phyloP scores from a whole-genome alignment of 164 flowering plant genomes.

The Aristolochia contorta region DNA sequence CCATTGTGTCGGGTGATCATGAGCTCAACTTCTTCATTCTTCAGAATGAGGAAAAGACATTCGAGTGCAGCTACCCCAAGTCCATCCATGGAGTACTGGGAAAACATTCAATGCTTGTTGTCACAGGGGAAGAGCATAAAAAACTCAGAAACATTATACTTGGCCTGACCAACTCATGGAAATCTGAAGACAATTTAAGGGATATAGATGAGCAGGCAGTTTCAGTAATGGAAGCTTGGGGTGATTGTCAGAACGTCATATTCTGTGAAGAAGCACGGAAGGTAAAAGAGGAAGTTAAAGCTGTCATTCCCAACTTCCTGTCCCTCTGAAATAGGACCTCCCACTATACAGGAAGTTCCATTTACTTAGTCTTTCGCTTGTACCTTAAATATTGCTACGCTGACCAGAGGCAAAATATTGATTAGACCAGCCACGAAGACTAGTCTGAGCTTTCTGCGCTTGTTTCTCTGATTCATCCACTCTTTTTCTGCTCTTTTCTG shows the following conservation, averaged over 20 bases:
- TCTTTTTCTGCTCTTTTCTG: not conserved
- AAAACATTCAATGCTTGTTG: conserved; percentile 39
- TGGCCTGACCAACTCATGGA: conserved; percentile 29
- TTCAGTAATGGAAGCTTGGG: conserved; percentile 47
- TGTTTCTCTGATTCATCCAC: too few relatives aligned
- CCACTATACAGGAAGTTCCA: not conserved
- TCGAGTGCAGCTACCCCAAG: conserved; percentile 58
- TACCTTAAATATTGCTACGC: not conserved
- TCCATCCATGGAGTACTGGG: conserved; percentile 66
- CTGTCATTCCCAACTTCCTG: not conserved
- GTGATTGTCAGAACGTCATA: conserved; percentile 17
- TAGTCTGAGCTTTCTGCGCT: too few relatives aligned
- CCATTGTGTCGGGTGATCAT: conserved; percentile 73
- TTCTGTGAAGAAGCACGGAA: conserved; percentile 47
- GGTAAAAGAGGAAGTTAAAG: conserved; percentile 16
- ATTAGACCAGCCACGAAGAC: too few relatives aligned
- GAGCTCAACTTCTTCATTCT: conserved; percentile 64
- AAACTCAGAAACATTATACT: conserved; percentile 37
- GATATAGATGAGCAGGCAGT: conserved; percentile 32
- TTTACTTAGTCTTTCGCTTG: not conserved
- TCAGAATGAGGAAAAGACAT: conserved; percentile 72
- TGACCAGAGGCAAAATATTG: too few relatives aligned
- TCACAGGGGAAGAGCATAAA: conserved; percentile 56
- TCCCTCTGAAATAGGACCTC: not conserved
- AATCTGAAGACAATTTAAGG: conserved; percentile 24